Evolutionary conservation across 352 stramenopile genomes (phyloP), one percentile per base, ranked within the genome.

Genomic region (Pythium diclinum): DNA sequence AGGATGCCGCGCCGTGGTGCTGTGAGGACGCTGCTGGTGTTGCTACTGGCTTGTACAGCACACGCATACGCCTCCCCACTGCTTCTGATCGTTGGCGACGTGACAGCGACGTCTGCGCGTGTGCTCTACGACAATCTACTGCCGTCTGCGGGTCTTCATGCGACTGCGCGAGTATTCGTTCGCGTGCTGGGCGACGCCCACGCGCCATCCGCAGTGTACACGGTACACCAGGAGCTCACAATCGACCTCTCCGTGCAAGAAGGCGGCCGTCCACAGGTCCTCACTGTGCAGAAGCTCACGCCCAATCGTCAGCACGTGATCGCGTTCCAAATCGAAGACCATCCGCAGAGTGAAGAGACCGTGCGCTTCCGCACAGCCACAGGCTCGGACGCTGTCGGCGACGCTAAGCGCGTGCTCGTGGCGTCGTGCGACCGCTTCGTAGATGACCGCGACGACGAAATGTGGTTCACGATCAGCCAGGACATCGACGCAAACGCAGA

Each of bases 391-490:
- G 60, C 48, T 60, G 21, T 28, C 51, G 49, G 34, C 23, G 21
- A 32, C 59, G 16, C 34, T 17, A 21, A 52, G 14, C 65, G 71
- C 25, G 65, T 88, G 32, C 59, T 88, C 36, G 65, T 81, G 2
- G 68, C 81, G 7, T 88, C 79, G 0, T 90, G 81, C 36, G 81
- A 90, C 51, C 78, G 81, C 25, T 90, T 72, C 42, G 73, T 87
- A 21, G 74, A 90, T 59, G 86, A 88, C 42, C 57, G 87, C 46
- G 84, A 93, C 54, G 82, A 86, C 19, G 56, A 59, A 38, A 74
- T 93, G 52, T 90, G 79, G 81, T 52, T 51, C 33, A 72, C 76
- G 19, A 87, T 93, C 54, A 65, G 77, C 44, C 30, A 25, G 30
- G 56, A 73, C 40, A 81, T 87, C 58, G 57, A 85, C 23, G 53